Base-by-base conservation (phyloP, 306 rosid species). In the Ceratonia siliqua region DNA sequence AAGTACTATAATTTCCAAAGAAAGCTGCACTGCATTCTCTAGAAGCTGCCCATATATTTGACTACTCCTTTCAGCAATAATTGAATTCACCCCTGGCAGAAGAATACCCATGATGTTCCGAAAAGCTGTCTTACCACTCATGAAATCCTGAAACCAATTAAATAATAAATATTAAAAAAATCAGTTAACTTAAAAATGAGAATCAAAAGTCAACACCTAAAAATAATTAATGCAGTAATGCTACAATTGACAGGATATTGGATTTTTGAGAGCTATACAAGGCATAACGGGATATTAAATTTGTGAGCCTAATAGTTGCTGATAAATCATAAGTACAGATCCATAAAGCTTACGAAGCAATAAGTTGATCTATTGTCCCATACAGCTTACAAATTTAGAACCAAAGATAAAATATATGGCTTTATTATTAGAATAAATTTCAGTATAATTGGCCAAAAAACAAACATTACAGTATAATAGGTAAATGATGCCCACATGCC, bases 81-180 rank as follows among this genome's bases (percentile, higher is more conserved):
- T 32, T 56, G 87, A 80, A 85, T 85, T 83, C 71, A 86, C 98
- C 58, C 98, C 98, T 0, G 78, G 91, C 73, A 88, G 87, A 84
- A 94, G 94, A 83, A 94, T 90, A 73, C 93, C 87, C 94, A 94
- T 94, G 65, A 94, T 94, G 82, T 94, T 94, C 66, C 97, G 89
- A 43, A 94, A 89, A 78, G 80, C 88, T 64, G 90, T 81, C 84
- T 91, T 94, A 7, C 96, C 98, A 80, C 97, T 94, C 98, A 94
- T 94, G 84, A 94, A 94, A 78, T 94, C 98, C 98, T 94, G 89
- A 81, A 75, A 82, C 50, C 52, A 9, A 76, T 32, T 59, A 62
- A 24, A 24, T 52, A 39, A 52, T 42, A 54, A 32, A 56, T 39
- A 49, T 33, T 3, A 52, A 61, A 58, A 50, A 22, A 52, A 49